Evolutionary conservation across 169 alveolate species (phyloP).

Genomic region (Plasmodium falciparum): DNA sequence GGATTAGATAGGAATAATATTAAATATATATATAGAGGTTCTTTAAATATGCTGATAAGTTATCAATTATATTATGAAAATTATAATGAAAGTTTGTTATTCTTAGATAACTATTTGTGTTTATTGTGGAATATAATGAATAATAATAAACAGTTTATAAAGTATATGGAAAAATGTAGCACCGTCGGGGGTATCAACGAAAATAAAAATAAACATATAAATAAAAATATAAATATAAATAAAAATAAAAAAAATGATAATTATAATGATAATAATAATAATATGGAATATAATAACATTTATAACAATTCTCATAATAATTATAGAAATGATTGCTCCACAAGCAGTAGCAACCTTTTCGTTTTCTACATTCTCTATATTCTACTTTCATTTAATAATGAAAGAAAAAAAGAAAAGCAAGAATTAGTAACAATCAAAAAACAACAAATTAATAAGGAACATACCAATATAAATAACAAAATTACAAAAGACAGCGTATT

Average conservation of each 20-base stretch:
- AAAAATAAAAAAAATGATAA: too few species aligned
- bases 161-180: constrained; percentile 23
- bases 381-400: constrained; percentile 36
- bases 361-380: constrained; percentile 62
- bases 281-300: too few species aligned
- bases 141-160: constrained; percentile 32
- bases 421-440: constrained; percentile 11
- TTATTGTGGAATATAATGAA: constrained; percentile 70
- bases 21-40: constrained; percentile 57
- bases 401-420: constrained; percentile 54
- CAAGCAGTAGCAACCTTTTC: constrained; percentile 30
- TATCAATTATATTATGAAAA: constrained; percentile 62
- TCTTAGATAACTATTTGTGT: constrained; percentile 44
- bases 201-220: too few species aligned
- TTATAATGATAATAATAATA: too few species aligned
- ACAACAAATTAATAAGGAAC: background rate
- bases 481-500: background rate
- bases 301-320: too few species aligned
- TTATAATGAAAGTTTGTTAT: constrained; percentile 45
- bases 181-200: too few species aligned
- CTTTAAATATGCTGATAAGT: constrained; percentile 67
- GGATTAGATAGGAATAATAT: constrained; percentile 14
- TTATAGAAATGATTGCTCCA: too few species aligned
- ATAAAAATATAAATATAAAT: too few species aligned
- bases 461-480: background rate